These are phyloP conservation scores for Saccharomyces uvarum DNA, from an alignment of 1,139 yeast genomes.

Conservation along the genomic window DNA sequence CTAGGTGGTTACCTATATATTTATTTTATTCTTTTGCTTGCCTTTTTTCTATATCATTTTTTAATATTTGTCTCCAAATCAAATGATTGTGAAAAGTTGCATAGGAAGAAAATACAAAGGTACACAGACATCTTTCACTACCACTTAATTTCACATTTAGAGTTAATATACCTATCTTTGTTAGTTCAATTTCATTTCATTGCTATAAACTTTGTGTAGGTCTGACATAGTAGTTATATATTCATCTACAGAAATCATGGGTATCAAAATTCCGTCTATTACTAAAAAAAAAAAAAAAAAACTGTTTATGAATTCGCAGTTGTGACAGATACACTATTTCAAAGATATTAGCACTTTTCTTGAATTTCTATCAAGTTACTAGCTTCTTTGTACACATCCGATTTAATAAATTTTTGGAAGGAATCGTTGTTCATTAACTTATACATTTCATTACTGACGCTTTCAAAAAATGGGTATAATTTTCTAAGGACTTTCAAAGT, in stretches of 20 bases:
- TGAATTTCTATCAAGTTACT: constrained; percentile 1
- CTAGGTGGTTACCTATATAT: neutral
- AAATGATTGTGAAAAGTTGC: no score
- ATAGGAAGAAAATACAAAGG: no score
- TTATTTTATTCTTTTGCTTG: neutral
- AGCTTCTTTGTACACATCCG: constrained; percentile 34
- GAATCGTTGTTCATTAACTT: constrained; percentile 67
- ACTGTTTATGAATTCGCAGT: neutral
- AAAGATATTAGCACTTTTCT: neutral
- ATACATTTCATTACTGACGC: constrained; percentile 43
- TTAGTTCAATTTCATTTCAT: neutral
- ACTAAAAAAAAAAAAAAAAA: neutral
- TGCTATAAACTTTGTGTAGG: neutral
- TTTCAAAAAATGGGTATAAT: constrained; percentile 37
- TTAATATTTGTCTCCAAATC: neutral
- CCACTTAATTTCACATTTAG: no score
- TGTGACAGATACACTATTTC: no score
- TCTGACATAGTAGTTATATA: neutral
- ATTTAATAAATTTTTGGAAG: constrained; percentile 55
- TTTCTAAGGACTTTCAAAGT: constrained; percentile 35
- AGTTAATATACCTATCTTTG: neutral
- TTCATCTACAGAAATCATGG: neutral
- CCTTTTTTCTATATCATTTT: neutral
- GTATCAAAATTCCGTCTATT: neutral
- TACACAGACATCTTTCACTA: no score